Conservation (phyloP, 177 flowering plant species). For the Tripterygium wilfordii region DNA sequence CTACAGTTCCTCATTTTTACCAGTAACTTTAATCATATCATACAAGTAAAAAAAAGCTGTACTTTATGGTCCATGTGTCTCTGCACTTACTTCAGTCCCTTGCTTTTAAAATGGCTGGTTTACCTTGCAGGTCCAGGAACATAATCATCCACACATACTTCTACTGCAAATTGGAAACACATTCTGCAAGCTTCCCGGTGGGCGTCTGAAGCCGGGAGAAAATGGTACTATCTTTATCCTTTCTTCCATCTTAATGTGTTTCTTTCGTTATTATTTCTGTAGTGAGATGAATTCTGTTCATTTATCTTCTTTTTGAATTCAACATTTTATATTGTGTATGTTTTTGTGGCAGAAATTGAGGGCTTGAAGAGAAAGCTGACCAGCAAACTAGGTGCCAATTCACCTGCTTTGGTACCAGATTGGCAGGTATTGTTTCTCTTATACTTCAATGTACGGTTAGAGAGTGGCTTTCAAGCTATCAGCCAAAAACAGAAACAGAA, state of each 20-base stretch:
- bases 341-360: slow-evolving; percentile 66
- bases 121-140: slow-evolving; percentile 78
- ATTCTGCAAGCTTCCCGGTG: slow-evolving; percentile 97
- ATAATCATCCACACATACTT: slow-evolving; percentile 98
- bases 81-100: background rate
- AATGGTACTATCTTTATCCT: slow-evolving; percentile 47
- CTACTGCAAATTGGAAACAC: slow-evolving; percentile 95
- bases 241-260: background rate
- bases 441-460: no score
- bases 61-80: no score
- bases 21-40: no score
- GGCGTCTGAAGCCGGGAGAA: slow-evolving; percentile 94
- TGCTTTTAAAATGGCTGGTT: background rate
- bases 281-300: background rate
- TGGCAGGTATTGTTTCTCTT: slow-evolving; percentile 72
- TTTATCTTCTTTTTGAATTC: background rate
- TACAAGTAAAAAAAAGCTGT: no score
- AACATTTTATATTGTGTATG: background rate
- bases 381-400: slow-evolving; percentile 93
- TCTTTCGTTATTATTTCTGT: background rate
- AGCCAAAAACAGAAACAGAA: no score
- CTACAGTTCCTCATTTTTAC: no score
- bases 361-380: slow-evolving; percentile 90
- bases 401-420: slow-evolving; percentile 64
- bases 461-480: no score